These are phyloP conservation scores for Jacaranda copaia DNA, from an alignment of 257 asterid species.

Conservation along the genomic window DNA sequence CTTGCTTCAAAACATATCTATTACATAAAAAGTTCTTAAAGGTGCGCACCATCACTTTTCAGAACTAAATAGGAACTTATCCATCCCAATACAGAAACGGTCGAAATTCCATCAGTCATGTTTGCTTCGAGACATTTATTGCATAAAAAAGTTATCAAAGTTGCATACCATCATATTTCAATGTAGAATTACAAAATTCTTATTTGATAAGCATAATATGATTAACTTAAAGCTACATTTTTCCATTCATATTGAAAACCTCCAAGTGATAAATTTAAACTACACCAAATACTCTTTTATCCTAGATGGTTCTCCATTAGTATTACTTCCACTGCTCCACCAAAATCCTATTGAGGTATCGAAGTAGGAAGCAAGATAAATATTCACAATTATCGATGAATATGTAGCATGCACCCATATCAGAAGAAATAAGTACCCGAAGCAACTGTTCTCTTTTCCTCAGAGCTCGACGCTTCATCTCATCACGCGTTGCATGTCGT, in stretches of 20 bases:
- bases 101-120: too few species aligned
- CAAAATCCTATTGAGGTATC: slow-evolving; percentile 10
- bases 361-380: slow-evolving; percentile 22
- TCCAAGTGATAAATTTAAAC: not conserved
- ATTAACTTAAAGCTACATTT: slow-evolving; percentile 18
- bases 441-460: slow-evolving; percentile 87
- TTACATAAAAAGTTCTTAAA: not conserved
- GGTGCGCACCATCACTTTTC: slow-evolving; percentile 1
- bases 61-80: too few species aligned
- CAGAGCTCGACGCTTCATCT: slow-evolving; percentile 94
- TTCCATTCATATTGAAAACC: not conserved
- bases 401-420: not conserved
- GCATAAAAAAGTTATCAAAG: too few species aligned
- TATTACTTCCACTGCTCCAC: not conserved
- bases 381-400: not conserved
- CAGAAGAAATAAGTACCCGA: slow-evolving; percentile 60
- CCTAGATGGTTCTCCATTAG: not conserved
- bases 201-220: slow-evolving; percentile 11
- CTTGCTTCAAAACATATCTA: slow-evolving; percentile 17
- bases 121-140: too few species aligned
- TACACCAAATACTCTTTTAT: too few species aligned
- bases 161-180: not conserved
- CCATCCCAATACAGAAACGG: too few species aligned
- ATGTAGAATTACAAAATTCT: not conserved
- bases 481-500: slow-evolving; percentile 92